Evolutionary conservation across 2,329 filamentous ascomycete species (phyloP), one percentile per base, ranked within the genome.

Genomic region (Calycina herbarum): DNA sequence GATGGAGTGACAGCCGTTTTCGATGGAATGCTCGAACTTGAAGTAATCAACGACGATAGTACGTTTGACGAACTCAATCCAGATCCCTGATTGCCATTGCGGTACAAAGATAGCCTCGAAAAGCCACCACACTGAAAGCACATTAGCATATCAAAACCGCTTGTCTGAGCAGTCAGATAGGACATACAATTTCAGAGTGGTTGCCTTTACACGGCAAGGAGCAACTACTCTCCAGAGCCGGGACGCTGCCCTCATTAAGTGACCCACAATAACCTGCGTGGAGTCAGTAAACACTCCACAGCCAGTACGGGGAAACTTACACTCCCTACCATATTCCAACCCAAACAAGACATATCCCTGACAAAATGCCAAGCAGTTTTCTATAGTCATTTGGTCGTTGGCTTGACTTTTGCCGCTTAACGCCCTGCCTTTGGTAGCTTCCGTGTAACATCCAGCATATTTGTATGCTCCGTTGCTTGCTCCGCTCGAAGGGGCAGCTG

Each of bases 251-350:
- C 3, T 68, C 29, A 27, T 64, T 68, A 20, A 76, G 57, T 1
- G 58, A 71, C 0, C 69, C 74, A 64, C 73, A 75, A 35, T 72
- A 76, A 57, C 70, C 69, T 71, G 61, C 58, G 15, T 27, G 13
- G 20, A 8, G 29, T 63, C 31, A 65, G 54, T 48, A 42, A 20
- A 1, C 17, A 3, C 2, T 31, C 15, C 31, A 17, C 45, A 48
- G 10, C 13, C 20, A 38, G 45, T n/a, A 10, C 7, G 2, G 31
- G 11, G 33, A 11, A 29, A 57, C 60, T 20, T 13, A 64, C 76
- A 78, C 68, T 78, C 75, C 54, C 70, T 60, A 45, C 70, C 68
- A 65, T 76, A 79, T 65, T 80, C 78, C 8, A 77, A 71, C 40
- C 78, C 78, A 42, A 75, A 76, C 64, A 74, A 76, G 3, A 65